Evolutionary conservation across 1,139 yeast species (phyloP), one percentile per base, ranked within the genome.

Genomic region (Suhomyces wounanorum): DNA sequence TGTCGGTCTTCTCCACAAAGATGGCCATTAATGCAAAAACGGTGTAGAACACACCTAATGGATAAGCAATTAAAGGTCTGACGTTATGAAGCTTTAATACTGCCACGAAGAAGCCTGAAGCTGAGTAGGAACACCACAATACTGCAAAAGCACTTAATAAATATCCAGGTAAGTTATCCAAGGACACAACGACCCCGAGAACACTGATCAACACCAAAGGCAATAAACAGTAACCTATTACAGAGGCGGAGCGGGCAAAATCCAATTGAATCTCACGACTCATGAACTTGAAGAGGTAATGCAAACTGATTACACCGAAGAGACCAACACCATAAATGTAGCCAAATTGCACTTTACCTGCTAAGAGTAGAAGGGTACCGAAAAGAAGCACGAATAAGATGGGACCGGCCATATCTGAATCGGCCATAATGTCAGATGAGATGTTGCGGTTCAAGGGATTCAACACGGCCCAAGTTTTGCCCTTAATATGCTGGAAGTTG

Each of bases 1-100:
- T 43, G 9, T 58, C 62, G 14, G 69, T 58, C 59, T 76, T 77
- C 60, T 81, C 89, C 35, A 88, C 95, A 65, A 94, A 94, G 40
- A 95, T 87, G 6, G 98, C 96, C 96, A 94, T 91, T 59, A 95
- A 79, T 35, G 97, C 97, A 77, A 95, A 95, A 4, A 94, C 95
- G 50, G 92, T 84, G 75, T 95, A 94, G 66, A 94, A 94, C 73
- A 94, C 84, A 16, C 89, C 86, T 62, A 94, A 77, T 1, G 99
- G 99, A 67, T 95, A 94, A 1, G 98, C 99, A 55, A 94, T 89
- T 58, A 94, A 80, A 8, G 89, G 86, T 62, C 99, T 82, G 59
- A 94, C 96, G 60, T 91, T 89, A 51, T 87, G 85, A 55, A 95
- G 77, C 62, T 85, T 89, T 62, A 94, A 76, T 33, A 89, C 92